Evolutionary conservation across 352 stramenopile genomes (phyloP), one percentile per base, ranked within the genome.

Genomic region (Sclerospora graminicola): DNA sequence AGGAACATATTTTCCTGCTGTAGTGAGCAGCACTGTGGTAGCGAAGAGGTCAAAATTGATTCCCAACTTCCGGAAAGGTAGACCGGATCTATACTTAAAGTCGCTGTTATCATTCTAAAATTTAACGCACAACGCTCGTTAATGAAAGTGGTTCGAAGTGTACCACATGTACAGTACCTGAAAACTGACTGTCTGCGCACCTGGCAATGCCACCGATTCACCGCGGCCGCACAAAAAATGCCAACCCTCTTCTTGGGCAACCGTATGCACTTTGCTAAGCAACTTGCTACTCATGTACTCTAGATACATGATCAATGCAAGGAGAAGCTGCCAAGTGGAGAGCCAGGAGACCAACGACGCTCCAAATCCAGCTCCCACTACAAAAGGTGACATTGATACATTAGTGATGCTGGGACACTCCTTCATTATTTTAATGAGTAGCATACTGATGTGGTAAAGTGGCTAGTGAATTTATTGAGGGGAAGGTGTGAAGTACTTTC

Each of bases 311-410:
- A 96, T 77, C 16, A 97, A 51, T 33, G 85, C 65, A 10, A 94
- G 46, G 14, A 61, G 63, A 16, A 97, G 57, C 1, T 94, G 41
- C 44, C 59, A 64, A 49, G 95, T 80, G 3, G 82, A 82, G 8
- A 97, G 53, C 39, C 94, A 51, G 46, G 92, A 91, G 52, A 93
- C 93, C 10, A 95, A 57, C 19, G 88, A 90, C 14, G 83, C 76
- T 40, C 87, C 87, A n/a, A 74, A 58, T 0, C 30, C 47, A 29
- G 56, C 57, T 29, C 59, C 63, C 51, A 68, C 63, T 69, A 13
- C 33, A 61, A 2, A 10, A 49, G 23, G 40, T 11, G 36, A 15
- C 16, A 36, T 23, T 10, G 33, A 28, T 7, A 47, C 16, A 28
- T 57, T 37, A 35, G 1, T 41, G 10, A 36, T 44, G 9, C 8